Percentiles rank a stretch among this genome's conserved stretches.
phyloP scores from a whole-genome alignment of 495 filamentous ascomycete genomes.

The Podospora appendiculata region DNA sequence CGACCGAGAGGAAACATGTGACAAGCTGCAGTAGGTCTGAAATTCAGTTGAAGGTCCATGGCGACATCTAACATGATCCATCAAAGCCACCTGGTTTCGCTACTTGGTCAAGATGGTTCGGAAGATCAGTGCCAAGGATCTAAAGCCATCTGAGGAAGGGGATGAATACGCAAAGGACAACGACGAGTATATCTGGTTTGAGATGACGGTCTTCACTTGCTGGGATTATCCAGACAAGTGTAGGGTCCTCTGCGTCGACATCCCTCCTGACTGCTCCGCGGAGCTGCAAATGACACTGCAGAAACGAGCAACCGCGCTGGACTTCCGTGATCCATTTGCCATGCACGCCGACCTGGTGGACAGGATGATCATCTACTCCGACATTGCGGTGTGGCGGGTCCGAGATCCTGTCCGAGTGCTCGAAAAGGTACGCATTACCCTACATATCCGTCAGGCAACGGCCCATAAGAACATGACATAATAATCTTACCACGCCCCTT shows the following conservation, averaged over 20 bases:
- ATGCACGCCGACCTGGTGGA: conserved; percentile 16
- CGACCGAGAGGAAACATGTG: background rate
- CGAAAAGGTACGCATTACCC: conserved; percentile 8
- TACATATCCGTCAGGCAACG: background rate
- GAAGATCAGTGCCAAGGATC: conserved; percentile 1
- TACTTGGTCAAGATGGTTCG: conserved; percentile 14
- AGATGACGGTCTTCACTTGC: conserved; percentile 15
- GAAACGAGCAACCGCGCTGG: background rate
- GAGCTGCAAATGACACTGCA: background rate
- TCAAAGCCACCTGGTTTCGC: conserved; percentile 16
- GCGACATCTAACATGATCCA: background rate
- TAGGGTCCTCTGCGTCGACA: conserved; percentile 13
- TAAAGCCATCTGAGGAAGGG: conserved; percentile 1
- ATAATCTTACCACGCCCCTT: background rate
- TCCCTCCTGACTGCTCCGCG: conserved; percentile 3
- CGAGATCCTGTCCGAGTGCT: conserved; percentile 14
- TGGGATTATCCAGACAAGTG: conserved; percentile 7
- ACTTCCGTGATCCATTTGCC: conserved; percentile 12
- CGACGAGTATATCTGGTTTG: conserved; percentile 14
- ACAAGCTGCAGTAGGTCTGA: conserved; percentile 4
- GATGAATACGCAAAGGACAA: conserved; percentile 7
- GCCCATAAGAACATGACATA: too few species aligned
- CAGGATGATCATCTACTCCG: conserved; percentile 8
- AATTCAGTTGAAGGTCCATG: background rate
- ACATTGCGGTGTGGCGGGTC: conserved; percentile 15